Base-by-base conservation (phyloP, 371 early-diverging fungal genomes). In the Mortierella sp. region DNA sequence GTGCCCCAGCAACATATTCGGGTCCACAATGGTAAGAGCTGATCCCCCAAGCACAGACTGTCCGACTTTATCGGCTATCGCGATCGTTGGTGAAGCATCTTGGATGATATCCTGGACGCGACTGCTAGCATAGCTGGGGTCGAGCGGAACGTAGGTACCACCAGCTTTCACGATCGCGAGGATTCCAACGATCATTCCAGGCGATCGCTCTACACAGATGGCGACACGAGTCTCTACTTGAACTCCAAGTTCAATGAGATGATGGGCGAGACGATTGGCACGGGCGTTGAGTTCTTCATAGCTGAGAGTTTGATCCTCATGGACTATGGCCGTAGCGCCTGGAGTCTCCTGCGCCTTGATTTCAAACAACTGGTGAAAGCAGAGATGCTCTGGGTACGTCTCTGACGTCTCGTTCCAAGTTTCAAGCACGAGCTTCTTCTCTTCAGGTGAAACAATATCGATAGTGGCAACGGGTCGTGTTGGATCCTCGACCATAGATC, bases 291-390 rank as follows among this genome's bases (percentile, higher is more conserved):
- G n/a, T 19, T 47, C 45, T n/a, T 27, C 3, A 25, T 67, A 67
- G 19, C 25, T 60, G 44, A 66, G 3, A 3, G 22, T 2, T 10
- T n/a, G 67, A 28, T 54, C 55, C 21, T 41, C 60, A n/a, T 49
- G 50, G 7, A 66, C 60, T 3, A 59, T 25, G 3, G 67, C 67
- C 17, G 46, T 49, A 4, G 67, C 54, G 4, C 31, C 48, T 0
- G 67, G 67, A 1, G 52, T 21, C 2, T n/a, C 13, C 37, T 16
- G 12, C 0, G 19, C 54, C 37, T 59, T 59, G 1, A 17, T 25
- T 17, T 66, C 67, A 31, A 63, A 63, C 39, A 49, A 17, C 2
- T 55, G 40, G 31, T 63, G 63, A 22, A 63, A 13, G 22, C 31
- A 40, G 21, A 31, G 28, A 12, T 55, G 1, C 1, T 13, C 40